Evolutionary conservation across 2,329 filamentous ascomycete species (phyloP), one percentile per base, ranked within the genome.

Genomic region (Ophiobolus disseminans): DNA sequence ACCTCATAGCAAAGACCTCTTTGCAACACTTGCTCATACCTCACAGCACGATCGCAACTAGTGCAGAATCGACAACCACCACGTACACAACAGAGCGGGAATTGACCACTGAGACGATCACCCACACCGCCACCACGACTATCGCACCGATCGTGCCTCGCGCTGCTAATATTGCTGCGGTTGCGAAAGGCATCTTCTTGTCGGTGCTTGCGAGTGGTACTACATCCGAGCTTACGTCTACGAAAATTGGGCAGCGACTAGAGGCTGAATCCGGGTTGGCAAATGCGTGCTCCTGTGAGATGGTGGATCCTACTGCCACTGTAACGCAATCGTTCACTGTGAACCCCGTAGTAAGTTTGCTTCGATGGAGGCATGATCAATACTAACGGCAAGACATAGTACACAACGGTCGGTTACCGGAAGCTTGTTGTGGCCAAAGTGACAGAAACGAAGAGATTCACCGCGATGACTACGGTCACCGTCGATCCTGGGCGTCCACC

Each of bases 271-370:
- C 42, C 5, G 64, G 59, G 2, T 41, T 71, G 8, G 62, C 63
- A 0, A 66, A 53, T 25, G 69, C 68, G 17, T 73, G 68, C 52
- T 62, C 60, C 4, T 71, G 68, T 45, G 57, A 63, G 35, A 56
- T 63, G 51, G 59, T 67, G 1, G 47, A 55, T 9, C 68, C 69
- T 7, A 68, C 62, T 0, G 56, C 61, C n/a, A 68, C 67, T 3
- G 55, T 60, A 10, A 71, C 67, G 2, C 25, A 38, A 3, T 66
- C 59, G 5, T 58, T 57, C 38, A 60, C 62, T n/a, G 55, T 63
- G 16, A 57, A 60, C 28, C 41, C 62, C 25, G 50, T 49, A 3
- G 68, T 72, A 61, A 40, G 68, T 58, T n/a, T 20, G 10, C 30
- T 11, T n/a, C 5, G 10, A 13, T 30, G 6, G 7, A 13, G 31